Evolutionary conservation across 345 rosid species (phyloP), one percentile per base, ranked within the genome.

Genomic region (Triadica sebifera): DNA sequence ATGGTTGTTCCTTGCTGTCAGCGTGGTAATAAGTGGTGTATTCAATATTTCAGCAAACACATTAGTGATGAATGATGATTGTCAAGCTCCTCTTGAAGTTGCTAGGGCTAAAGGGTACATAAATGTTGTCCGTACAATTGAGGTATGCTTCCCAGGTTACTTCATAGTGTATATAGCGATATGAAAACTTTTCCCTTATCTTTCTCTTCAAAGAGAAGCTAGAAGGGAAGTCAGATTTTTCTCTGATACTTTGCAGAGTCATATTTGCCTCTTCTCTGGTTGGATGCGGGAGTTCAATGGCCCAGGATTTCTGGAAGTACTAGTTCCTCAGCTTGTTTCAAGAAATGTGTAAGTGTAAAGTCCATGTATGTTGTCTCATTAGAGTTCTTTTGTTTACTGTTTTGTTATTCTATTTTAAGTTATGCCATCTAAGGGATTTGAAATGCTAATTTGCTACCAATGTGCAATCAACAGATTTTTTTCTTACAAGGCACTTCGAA

Each of bases 261-360:
- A 91, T 53, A 84, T 91, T 72, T 90, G 90, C 82, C 85, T 93
- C 62, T 96, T 93, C 85, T 88, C 98, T 79, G 99, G 97, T 22
- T 93, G 93, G 96, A 56, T 93, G 96, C 89, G 96, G 74, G 99
- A 96, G 74, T 88, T 89, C 77, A 85, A 89, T 71, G 98, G 98
- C 45, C 92, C 90, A 8, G 89, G 93, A 60, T 85, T 96, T 82
- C 92, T 96, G 47, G 97, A 96, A 80, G 79, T 86, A 60, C 66
- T 96, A 76, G 93, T 89, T 71, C 98, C 96, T 75, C 97, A 86
- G 75, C 82, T 93, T 77, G 76, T 93, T 76, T 91, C 97, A 22
- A 89, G 97, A 87, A 90, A 89, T 84, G 86, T 91, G 99, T 96
- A 84, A 69, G 98, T 84, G 71, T 78, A 50, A 20, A 69, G 45